Base-by-base conservation (phyloP, 495 filamentous ascomycete genomes). In the Penicillium subrubescens region DNA sequence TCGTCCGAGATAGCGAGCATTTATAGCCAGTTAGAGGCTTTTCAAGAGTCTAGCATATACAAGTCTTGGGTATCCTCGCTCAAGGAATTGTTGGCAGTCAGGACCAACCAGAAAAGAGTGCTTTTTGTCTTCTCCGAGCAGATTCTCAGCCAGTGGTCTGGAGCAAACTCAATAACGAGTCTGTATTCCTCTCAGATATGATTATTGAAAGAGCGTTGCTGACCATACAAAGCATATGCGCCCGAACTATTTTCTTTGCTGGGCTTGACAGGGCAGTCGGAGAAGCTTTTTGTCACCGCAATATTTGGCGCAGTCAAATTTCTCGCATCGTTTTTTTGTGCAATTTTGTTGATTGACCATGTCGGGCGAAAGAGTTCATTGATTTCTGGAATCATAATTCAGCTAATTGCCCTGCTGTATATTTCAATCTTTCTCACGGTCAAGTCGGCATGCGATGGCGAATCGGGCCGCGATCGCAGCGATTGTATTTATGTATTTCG, bases 301-400 rank as follows among this genome's bases (percentile, higher is more conserved):
- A 82, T 90, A 31, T 87, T 89, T 61, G 87, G 87, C 27, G 78
- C 88, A 53, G 78, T 88, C 65, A 90, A 90, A 67, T 83, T 89
- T 62, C 70, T 84, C 27, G 79, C 86, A 5, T 76, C 86, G 17
- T 62, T 89, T n/a, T 48, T 83, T 21, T 88, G 85, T 66, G 85
- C 87, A 5, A 71, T 89, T 15, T 85, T 89, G 75, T 79, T 90
- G 10, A 84, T 91, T 65, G 87, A 91, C 62, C 75, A 84, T 62
- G 81, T 89, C 59, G 88, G 88, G 1, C 83, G 88, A 31, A 87
- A 88, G 63, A 82, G 84, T 23, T 80, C 88, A 1, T 76, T 88
- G 3, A 70, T 81, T 14, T 67, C 81, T 7, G 87, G 86, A n/a
- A 87, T 89, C 43, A 62, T 75, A 4, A 71, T 86, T 2, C 85